A percentile compares a stretch with the other conserved stretches of the same genome.
phyloP scores from a whole-genome alignment of 352 stramenopile genomes.

The Globisporangium alternatum region DNA sequence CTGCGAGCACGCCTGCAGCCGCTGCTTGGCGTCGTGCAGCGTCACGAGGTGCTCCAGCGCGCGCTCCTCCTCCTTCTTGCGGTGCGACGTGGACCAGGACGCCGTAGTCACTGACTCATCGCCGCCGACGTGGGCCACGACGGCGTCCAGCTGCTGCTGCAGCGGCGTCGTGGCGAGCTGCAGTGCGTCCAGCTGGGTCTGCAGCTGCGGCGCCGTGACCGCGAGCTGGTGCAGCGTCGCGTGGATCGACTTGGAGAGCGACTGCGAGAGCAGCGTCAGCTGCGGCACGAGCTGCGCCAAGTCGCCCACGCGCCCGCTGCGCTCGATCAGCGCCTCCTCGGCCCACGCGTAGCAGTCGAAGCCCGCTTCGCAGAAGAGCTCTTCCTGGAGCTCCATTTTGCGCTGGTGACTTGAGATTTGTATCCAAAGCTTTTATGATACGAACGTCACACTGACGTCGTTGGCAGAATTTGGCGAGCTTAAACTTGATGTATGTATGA shows the following conservation, averaged over 20 bases:
- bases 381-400: constrained; percentile 34
- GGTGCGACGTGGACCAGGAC: constrained; percentile 16
- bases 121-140: constrained; percentile 27
- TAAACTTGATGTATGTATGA: too few relatives aligned
- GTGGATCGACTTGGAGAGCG: constrained; percentile 55
- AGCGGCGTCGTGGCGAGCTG: constrained; percentile 43
- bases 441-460: too few relatives aligned
- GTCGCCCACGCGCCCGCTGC: constrained; percentile 22
- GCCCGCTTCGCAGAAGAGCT: constrained; percentile 35
- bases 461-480: too few relatives aligned
- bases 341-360: constrained; percentile 77
- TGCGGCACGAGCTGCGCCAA: constrained; percentile 49
- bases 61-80: constrained; percentile 23
- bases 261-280: constrained; percentile 59
- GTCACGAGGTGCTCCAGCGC: constrained; percentile 57
- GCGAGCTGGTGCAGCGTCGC: constrained; percentile 58
- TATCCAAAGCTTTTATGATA: too few relatives aligned
- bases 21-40: constrained; percentile 68
- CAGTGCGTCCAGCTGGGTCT: constrained; percentile 51
- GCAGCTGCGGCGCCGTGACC: constrained; percentile 40
- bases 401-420: neutral
- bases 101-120: constrained; percentile 1
- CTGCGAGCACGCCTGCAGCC: constrained; percentile 59
- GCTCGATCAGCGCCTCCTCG: constrained; percentile 54
- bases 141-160: constrained; percentile 35